Percentiles rank a stretch among this genome's conserved stretches.
Evolutionary conservation across 2,329 filamentous ascomycete genomes (phyloP).

Genomic region (Fusarium nodosum): DNA sequence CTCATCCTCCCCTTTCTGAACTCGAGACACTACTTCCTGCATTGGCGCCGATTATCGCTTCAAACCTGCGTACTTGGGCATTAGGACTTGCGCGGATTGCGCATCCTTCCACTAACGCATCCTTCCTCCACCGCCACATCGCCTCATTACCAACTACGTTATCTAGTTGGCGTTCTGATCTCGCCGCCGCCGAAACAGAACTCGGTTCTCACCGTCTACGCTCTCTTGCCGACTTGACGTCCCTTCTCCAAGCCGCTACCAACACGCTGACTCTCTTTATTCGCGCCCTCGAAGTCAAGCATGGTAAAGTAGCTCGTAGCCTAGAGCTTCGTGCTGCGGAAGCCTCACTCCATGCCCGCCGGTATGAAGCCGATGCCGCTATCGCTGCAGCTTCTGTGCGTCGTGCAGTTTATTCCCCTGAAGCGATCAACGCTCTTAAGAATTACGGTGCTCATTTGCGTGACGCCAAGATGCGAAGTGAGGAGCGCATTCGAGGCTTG

Average conservation of each 20-base stretch:
- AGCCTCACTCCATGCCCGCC: slow-evolving; percentile 60
- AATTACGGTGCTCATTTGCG: slow-evolving; percentile 65
- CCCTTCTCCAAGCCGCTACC: slow-evolving; percentile 59
- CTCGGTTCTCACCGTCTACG: slow-evolving; percentile 58
- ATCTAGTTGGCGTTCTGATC: slow-evolving; percentile 53
- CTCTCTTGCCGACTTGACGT: slow-evolving; percentile 55
- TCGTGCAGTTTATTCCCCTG: slow-evolving; percentile 61
- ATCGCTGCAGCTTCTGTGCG: slow-evolving; percentile 54
- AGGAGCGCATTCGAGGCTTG: slow-evolving; percentile 59
- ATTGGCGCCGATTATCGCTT: slow-evolving; percentile 63
- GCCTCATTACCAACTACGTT: slow-evolving; percentile 61
- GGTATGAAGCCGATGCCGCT: slow-evolving; percentile 57
- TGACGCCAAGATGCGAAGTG: slow-evolving; percentile 62
- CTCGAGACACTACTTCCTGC: slow-evolving; percentile 63
- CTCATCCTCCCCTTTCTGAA: slow-evolving; percentile 63
- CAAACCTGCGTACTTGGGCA: slow-evolving; percentile 64
- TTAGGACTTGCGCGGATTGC: slow-evolving; percentile 63
- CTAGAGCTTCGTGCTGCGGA: slow-evolving; percentile 65
- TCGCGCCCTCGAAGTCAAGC: slow-evolving; percentile 67
- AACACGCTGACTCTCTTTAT: slow-evolving; percentile 59
- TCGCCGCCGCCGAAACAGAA: slow-evolving; percentile 50
- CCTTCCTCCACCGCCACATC: slow-evolving; percentile 70
- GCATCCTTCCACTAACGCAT: slow-evolving; percentile 65
- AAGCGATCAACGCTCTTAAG: slow-evolving; percentile 58
- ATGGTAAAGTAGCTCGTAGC: slow-evolving; percentile 64